Conservation (phyloP, 371 early-diverging fungal species). For the Mortierella sp. region DNA sequence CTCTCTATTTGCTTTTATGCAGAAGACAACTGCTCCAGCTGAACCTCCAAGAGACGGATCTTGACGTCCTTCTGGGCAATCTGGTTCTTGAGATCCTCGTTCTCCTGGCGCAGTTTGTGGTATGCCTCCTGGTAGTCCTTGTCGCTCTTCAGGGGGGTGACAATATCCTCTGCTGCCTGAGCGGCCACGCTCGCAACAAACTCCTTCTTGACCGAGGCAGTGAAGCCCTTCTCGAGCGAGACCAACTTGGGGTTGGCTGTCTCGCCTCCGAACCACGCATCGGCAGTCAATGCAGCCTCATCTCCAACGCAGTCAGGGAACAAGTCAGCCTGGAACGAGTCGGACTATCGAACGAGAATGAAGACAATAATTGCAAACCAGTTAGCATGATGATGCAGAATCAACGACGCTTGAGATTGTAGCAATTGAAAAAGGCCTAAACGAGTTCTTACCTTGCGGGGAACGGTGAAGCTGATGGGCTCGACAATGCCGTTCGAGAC, state of each 20-base stretch:
- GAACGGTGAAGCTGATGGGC: constrained; percentile 97
- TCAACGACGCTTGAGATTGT: no score
- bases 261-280: constrained; percentile 92
- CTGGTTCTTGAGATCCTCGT: constrained; percentile 85
- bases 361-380: neutral
- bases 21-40: constrained; percentile 66
- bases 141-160: constrained; percentile 46
- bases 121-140: constrained; percentile 83
- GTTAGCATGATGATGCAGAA: no score
- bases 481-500: constrained; percentile 89
- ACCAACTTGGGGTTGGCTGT: constrained; percentile 83
- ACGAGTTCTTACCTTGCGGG: constrained; percentile 85
- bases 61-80: constrained; percentile 81
- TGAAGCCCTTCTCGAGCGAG: constrained; percentile 87
- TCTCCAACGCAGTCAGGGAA: constrained; percentile 91
- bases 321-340: constrained; percentile 96
- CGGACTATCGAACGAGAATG: constrained; percentile 71
- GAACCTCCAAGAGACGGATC: constrained; percentile 86
- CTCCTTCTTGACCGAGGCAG: constrained; percentile 78
- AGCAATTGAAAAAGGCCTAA: neutral
- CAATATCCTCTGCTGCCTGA: constrained; percentile 61
- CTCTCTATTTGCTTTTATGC: constrained; percentile 21
- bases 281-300: constrained; percentile 88
- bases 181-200: constrained; percentile 78
- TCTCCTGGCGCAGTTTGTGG: constrained; percentile 82